Evolutionary conservation across 768 basidiomycete species (phyloP).

Genomic region (Lenzites betulinus): DNA sequence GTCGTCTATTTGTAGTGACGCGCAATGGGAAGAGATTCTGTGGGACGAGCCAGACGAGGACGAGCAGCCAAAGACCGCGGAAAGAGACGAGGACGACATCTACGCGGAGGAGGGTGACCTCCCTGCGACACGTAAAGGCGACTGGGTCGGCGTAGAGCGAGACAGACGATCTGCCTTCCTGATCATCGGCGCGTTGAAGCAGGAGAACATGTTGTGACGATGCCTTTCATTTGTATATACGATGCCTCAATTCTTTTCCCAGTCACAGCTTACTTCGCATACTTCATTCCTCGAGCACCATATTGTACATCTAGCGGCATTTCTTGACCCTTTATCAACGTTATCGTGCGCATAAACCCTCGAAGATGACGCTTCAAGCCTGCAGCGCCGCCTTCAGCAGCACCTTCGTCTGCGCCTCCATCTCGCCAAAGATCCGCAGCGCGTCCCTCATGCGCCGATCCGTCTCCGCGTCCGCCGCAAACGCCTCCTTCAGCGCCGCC

Average conservation of each 20-base stretch:
- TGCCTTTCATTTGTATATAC: background rate
- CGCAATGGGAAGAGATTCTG: conserved; percentile 80
- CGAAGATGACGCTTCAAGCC: background rate
- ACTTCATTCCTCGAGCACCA: background rate
- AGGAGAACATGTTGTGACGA: conserved; percentile 63
- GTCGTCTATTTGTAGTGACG: conserved; percentile 55
- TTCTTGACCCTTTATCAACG: too few species aligned
- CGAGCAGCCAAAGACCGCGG: conserved; percentile 34
- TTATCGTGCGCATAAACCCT: background rate
- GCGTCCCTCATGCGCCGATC: conserved; percentile 48
- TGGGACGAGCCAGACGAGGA: conserved; percentile 70
- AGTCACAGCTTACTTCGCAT: too few species aligned
- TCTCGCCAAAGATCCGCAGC: conserved; percentile 44
- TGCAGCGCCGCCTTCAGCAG: conserved; percentile 26
- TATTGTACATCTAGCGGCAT: background rate
- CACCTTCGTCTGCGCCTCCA: conserved; percentile 44
- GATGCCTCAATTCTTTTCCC: background rate
- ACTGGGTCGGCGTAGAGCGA: conserved; percentile 79
- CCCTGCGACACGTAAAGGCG: conserved; percentile 50
- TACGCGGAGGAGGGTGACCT: conserved; percentile 62
- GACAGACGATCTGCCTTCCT: conserved; percentile 79
- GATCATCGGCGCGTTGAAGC: conserved; percentile 74
- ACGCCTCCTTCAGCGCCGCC: conserved; percentile 37
- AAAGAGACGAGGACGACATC: conserved; percentile 48
- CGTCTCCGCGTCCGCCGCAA: conserved; percentile 41